Conservation (phyloP, 1,139 yeast genomes). For the Spathaspora sp. region DNA sequence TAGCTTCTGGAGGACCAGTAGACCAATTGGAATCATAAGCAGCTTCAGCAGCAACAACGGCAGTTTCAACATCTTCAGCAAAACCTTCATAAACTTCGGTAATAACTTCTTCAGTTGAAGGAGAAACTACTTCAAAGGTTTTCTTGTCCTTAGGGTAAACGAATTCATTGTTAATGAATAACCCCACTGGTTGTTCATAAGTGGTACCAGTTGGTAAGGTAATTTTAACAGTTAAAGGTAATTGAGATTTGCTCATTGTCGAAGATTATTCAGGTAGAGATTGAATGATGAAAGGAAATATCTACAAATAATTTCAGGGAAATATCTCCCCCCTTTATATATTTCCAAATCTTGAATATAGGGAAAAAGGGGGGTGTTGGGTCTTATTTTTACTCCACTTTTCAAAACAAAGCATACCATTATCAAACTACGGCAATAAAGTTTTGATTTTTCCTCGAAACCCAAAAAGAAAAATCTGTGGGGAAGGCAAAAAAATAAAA, state of each 20-base stretch:
- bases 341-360: background rate
- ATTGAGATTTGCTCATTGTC: conserved; percentile 11
- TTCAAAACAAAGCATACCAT: background rate
- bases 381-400: background rate
- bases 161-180: conserved; percentile 67
- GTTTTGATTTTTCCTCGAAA: background rate
- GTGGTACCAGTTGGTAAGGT: conserved; percentile 61
- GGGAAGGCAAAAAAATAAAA: background rate
- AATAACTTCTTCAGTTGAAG: conserved; percentile 67
- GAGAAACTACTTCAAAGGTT: conserved; percentile 59
- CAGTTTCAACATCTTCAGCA: conserved; percentile 68
- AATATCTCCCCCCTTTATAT: background rate
- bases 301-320: background rate
- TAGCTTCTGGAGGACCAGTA: conserved; percentile 41
- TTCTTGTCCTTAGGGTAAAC: conserved; percentile 44
- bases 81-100: conserved; percentile 68
- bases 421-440: background rate
- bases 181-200: conserved; percentile 42
- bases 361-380: background rate
- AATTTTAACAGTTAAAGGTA: conserved; percentile 48
- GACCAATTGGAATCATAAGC: conserved; percentile 53
- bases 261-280: background rate
- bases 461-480: background rate
- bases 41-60: conserved; percentile 74
- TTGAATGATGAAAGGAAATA: background rate